Base-by-base conservation (phyloP, 345 rosid species). In the Boechera retrofracta region DNA sequence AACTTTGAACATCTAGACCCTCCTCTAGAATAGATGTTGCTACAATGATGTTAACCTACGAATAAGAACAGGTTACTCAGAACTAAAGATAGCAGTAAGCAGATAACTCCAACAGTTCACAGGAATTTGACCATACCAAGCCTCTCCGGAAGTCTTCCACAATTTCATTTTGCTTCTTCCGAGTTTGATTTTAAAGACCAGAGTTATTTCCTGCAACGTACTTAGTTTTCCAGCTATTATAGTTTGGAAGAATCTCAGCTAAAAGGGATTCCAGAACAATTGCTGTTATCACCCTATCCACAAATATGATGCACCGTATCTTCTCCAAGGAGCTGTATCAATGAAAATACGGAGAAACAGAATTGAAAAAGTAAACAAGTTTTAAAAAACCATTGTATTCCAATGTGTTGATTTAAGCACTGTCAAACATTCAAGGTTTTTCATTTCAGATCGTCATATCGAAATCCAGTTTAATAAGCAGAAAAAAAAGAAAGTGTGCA, bases 21-120 rank as follows among this genome's bases (percentile, higher is more conserved):
- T 92, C 99, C 81, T 95, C 99, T 48, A 95, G 90, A 72, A 95
- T 91, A 45, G 99, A 92, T n/a, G 99, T 92, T 18, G 99, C 88
- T 68, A 90, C 87, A 69, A 95, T 86, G 70, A 95, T 72, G 75
- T 95, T 92, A 32, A 95, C 97, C 98, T 95, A 77, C 33, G 74
- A 65, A 47, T 3, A 73, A 36, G 32, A 29, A 67, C 77, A 63
- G 38, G 48, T 68, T 33, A 57, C 24, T 75, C 44, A 69, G 45
- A 68, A 28, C 12, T 53, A 16, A 42, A 33, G 60, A 63, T 10
- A 16, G 10, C 48, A 47, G 32, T 15, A 65, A 70, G 69, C 8
- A 36, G 16, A 72, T 31, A 6, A 54, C 3, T 64, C 15, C 47
- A 61, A 56, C 54, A 47, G 26, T 51, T 38, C 11, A 49, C 10